These are phyloP conservation scores for Endocalyx cinctus DNA, from an alignment of 2,329 filamentous ascomycete genomes.

Conservation along the genomic window DNA sequence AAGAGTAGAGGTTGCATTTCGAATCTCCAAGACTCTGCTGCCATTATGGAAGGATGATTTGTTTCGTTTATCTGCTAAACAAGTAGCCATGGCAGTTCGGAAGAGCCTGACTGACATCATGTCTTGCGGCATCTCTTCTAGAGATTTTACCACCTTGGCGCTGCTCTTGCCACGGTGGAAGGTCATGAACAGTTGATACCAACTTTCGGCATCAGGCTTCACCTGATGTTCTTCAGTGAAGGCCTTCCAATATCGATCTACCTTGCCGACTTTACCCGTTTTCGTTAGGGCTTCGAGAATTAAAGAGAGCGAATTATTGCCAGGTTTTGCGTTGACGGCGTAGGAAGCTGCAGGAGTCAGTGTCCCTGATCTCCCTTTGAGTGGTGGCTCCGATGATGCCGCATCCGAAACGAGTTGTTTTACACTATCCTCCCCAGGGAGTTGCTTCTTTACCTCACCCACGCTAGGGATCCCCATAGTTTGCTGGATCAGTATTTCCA, in stretches of 20 bases:
- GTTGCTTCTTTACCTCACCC: slow-evolving; percentile 15
- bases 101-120: slow-evolving; percentile 52
- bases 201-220: slow-evolving; percentile 67
- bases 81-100: slow-evolving; percentile 68
- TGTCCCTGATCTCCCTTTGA: slow-evolving; percentile 7
- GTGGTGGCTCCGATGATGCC: background rate
- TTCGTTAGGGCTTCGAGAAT: slow-evolving; percentile 61
- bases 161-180: slow-evolving; percentile 65
- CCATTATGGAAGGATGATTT: slow-evolving; percentile 62
- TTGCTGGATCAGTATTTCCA: slow-evolving; percentile 74
- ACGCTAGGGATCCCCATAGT: slow-evolving; percentile 70
- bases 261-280: slow-evolving; percentile 56
- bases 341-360: slow-evolving; percentile 15
- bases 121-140: slow-evolving; percentile 49
- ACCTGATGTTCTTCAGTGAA: slow-evolving; percentile 61
- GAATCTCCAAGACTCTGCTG: slow-evolving; percentile 55
- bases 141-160: slow-evolving; percentile 51
- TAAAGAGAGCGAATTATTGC: slow-evolving; percentile 61
- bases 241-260: slow-evolving; percentile 72
- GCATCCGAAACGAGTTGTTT: slow-evolving; percentile 1
- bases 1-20: slow-evolving; percentile 30
- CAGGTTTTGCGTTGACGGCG: slow-evolving; percentile 37
- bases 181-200: slow-evolving; percentile 62
- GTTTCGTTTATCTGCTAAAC: slow-evolving; percentile 73
- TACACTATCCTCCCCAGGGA: background rate